Evolutionary conservation across 2,329 filamentous ascomycete genomes (phyloP).

Genomic region (Colletotrichum tamarilloi): DNA sequence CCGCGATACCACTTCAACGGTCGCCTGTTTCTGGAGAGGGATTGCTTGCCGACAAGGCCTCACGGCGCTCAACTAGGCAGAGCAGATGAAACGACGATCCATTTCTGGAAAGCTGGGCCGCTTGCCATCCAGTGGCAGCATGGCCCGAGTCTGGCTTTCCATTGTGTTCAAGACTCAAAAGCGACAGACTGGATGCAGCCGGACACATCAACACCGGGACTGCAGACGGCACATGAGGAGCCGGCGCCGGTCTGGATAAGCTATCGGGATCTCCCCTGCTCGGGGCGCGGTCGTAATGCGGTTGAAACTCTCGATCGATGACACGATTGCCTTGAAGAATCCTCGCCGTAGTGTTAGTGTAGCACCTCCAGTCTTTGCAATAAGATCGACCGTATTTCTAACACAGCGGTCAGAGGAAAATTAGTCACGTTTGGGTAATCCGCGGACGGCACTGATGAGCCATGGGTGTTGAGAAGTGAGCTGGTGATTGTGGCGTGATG

Average conservation of each 20-base stretch:
- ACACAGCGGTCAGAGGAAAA: not conserved
- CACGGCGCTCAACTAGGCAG: conserved; percentile 8
- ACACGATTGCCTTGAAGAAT: not conserved
- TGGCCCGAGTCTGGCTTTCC: not conserved
- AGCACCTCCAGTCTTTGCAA: not conserved
- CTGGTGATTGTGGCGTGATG: conserved; percentile 23
- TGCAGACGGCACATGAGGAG: not conserved
- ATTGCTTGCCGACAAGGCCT: conserved; percentile 8
- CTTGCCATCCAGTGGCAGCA: not conserved
- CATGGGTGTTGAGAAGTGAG: not conserved
- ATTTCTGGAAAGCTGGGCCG: conserved; percentile 4
- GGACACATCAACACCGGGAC: not conserved
- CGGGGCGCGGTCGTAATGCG: not conserved
- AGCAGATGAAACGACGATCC: conserved; percentile 21
- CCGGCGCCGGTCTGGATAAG: not conserved
- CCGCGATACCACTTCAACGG: conserved; percentile 3
- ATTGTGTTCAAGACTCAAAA: not conserved
- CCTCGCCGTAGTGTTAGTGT: not conserved
- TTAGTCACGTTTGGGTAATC: conserved; percentile 28
- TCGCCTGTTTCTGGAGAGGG: conserved; percentile 6
- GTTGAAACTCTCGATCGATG: conserved; percentile 21
- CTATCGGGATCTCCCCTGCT: conserved; percentile 17
- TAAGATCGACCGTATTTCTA: not conserved
- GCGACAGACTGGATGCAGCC: not conserved
- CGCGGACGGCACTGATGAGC: not conserved